Evolutionary conservation across 2,329 filamentous ascomycete genomes (phyloP), one percentile per base, ranked within the genome.

Genomic region (Alternaria sp.): DNA sequence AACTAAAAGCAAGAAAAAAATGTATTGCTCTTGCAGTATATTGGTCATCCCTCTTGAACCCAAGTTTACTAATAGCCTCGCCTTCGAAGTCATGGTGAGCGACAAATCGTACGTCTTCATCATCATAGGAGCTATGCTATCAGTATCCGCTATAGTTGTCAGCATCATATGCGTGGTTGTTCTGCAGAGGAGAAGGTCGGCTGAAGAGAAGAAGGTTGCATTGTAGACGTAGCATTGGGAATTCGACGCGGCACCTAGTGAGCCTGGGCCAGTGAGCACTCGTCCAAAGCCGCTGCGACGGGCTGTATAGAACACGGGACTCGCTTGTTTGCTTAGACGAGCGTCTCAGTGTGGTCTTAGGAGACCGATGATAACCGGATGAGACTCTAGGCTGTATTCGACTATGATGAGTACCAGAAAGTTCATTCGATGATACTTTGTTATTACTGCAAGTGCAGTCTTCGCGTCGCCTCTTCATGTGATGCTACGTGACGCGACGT

Each of bases 91-190:
- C 28, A 58, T 58, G 55, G 50, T 36, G 36, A 27, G 16, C n/a
- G 55, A 54, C 34, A 51, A 41, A 25, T 25, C 40, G 8, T 43
- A n/a, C 16, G 18, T 36, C 7, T 58, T 54, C 25, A 18, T 41
- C 22, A 27, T 48, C 25, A 14, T 58, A 6, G 41, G 41, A 16
- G 20, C 28, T 11, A 27, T 43, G 34, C 18, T 59, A 27, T 44
- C 56, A 16, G 27, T 54, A 8, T 27, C 45, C 5, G 27, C 41
- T 22, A 48, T 59, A 27, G 50, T 18, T 9, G 16, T 59, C 27
- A 54, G 56, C 41, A n/a, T 58, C 9, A 16, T 58, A 12, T 54
- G 56, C 25, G 25, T 59, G 27, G n/a, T 54, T 5, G 36, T 52
- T 12, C 25, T 14, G 48, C 48, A 46, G n/a, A 30, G 34, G 25